Conservation (phyloP, 345 rosid genomes). For the Eucalyptus urophylla region DNA sequence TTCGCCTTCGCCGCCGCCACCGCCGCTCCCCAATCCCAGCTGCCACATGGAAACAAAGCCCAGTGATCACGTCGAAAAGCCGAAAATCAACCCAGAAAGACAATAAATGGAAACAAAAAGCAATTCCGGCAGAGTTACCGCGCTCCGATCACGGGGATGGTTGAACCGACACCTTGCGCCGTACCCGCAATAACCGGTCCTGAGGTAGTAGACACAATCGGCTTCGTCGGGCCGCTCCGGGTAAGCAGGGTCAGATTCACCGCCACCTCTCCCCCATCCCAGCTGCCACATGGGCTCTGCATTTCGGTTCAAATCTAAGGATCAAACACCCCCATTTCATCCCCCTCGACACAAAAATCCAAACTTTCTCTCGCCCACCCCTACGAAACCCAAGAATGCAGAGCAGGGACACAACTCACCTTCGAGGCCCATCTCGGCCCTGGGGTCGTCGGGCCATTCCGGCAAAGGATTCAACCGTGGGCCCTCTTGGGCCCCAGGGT, state of each 20-base stretch:
- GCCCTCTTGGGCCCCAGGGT: background rate
- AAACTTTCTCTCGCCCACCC: background rate
- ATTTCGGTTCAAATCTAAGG: background rate
- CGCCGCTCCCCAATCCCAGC: conserved; percentile 22
- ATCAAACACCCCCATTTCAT: background rate
- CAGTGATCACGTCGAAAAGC: conserved; percentile 8
- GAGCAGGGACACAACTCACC: conserved; percentile 18
- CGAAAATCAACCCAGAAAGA: background rate
- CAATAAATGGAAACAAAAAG: background rate
- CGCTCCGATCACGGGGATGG: conserved; percentile 72
- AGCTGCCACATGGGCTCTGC: conserved; percentile 64
- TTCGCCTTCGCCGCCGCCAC: conserved; percentile 14
- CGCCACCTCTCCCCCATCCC: conserved; percentile 36
- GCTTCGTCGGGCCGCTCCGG: conserved; percentile 73
- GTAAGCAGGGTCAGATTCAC: conserved; percentile 39
- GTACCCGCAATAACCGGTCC: conserved; percentile 76
- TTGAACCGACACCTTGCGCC: conserved; percentile 90
- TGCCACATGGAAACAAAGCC: conserved; percentile 36
- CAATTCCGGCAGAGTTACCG: conserved; percentile 27
- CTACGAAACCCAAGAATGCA: background rate
- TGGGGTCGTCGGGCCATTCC: conserved; percentile 62
- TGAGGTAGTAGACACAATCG: conserved; percentile 69
- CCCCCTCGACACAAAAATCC: background rate
- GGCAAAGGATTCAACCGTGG: conserved; percentile 1
- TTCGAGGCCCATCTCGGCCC: conserved; percentile 50